A percentile compares a stretch with the other conserved stretches of the same genome.
phyloP scores from a whole-genome alignment of 2,329 filamentous ascomycete genomes.

The Atkinsonella hypoxylon region DNA sequence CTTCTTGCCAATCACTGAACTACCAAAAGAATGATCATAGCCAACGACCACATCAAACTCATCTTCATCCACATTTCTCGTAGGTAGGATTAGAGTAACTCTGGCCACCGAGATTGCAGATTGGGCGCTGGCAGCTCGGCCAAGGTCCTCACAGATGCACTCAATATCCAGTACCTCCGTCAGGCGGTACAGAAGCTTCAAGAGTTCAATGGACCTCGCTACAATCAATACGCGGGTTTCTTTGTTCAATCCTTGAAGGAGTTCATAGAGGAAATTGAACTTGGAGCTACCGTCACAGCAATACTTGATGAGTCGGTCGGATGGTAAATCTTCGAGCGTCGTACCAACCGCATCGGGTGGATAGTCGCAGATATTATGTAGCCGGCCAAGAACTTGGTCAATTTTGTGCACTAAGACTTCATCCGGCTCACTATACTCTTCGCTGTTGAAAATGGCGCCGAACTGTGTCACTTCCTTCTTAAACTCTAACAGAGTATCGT shows the following conservation, averaged over 20 bases:
- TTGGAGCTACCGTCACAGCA: constrained; percentile 46
- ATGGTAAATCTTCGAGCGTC: constrained; percentile 23
- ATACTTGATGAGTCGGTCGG: constrained; percentile 36
- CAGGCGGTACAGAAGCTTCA: constrained; percentile 40
- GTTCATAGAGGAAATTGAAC: constrained; percentile 45
- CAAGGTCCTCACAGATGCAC: constrained; percentile 21
- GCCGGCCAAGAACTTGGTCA: constrained; percentile 35
- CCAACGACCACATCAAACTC: constrained; percentile 39
- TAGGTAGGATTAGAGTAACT: constrained; percentile 31
- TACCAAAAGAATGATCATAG: constrained; percentile 39
- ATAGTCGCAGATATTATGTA: constrained; percentile 45
- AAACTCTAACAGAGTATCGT: constrained; percentile 33
- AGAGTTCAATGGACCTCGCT: constrained; percentile 34
- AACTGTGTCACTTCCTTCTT: constrained; percentile 34
- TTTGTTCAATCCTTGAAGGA: constrained; percentile 33
- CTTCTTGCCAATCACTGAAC: constrained; percentile 15
- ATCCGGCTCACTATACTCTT: constrained; percentile 27
- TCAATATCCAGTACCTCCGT: constrained; percentile 28
- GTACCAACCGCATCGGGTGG: constrained; percentile 40
- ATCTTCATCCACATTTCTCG: constrained; percentile 24
- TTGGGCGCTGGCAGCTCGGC: constrained; percentile 9
- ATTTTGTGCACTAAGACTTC: constrained; percentile 30
- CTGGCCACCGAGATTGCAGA: constrained; percentile 24
- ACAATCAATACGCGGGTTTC: constrained; percentile 41
- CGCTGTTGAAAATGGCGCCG: constrained; percentile 27